Conservation (phyloP, 2,329 filamentous ascomycete species). For the Cladorrhinum sp. region DNA sequence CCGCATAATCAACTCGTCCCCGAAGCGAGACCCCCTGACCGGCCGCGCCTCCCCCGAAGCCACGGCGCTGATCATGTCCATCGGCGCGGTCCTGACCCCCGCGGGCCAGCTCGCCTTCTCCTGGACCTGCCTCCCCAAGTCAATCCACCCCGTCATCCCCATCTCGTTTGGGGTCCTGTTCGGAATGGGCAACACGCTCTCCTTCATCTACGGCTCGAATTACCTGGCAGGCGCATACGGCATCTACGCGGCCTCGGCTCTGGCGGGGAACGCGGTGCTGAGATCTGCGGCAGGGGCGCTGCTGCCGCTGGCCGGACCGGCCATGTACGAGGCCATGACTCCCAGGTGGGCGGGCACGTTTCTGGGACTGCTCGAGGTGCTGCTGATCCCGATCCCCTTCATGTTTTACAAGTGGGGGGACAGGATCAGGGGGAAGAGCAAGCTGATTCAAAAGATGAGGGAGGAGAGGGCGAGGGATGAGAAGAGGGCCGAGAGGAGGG, state of each 20-base stretch:
- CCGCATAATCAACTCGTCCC: slow-evolving; percentile 72
- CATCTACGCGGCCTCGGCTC: slow-evolving; percentile 71
- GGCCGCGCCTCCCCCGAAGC: slow-evolving; percentile 74
- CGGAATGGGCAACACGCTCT: slow-evolving; percentile 67
- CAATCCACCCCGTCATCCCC: slow-evolving; percentile 76
- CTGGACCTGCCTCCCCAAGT: slow-evolving; percentile 76
- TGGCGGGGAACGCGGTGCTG: slow-evolving; percentile 72
- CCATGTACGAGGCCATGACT: slow-evolving; percentile 65
- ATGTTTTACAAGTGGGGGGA: slow-evolving; percentile 63
- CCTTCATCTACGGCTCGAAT: slow-evolving; percentile 76
- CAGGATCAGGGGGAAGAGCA: slow-evolving; percentile 45
- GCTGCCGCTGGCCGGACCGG: slow-evolving; percentile 66
- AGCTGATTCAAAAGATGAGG: slow-evolving; percentile 42
- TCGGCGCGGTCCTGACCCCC: slow-evolving; percentile 71
- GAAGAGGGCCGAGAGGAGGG: slow-evolving; percentile 29
- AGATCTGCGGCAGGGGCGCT: slow-evolving; percentile 66
- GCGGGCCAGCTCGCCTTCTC: slow-evolving; percentile 81
- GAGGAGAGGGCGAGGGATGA: slow-evolving; percentile 39
- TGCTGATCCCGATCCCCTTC: slow-evolving; percentile 71
- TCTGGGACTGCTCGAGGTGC: slow-evolving; percentile 65
- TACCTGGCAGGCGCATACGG: slow-evolving; percentile 74
- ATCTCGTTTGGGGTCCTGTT: slow-evolving; percentile 75
- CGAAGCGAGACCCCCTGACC: slow-evolving; percentile 58
- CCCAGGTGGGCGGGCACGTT: slow-evolving; percentile 73
- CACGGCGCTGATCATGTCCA: slow-evolving; percentile 74